Base-by-base conservation (phyloP, 2,329 filamentous ascomycete species). In the Saccharata proteae region DNA sequence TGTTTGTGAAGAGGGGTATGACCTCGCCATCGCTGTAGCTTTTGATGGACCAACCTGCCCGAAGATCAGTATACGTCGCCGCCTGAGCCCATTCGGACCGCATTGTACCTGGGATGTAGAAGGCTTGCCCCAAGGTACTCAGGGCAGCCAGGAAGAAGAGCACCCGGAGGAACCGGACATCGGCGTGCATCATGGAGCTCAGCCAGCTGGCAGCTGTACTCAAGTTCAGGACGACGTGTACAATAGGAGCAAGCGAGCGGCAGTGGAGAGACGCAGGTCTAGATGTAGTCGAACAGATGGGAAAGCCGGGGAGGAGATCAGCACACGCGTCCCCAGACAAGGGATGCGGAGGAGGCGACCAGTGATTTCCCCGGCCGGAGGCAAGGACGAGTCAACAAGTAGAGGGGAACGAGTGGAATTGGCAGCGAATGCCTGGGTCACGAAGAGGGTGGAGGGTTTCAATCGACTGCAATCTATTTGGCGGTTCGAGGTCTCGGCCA, bases 91-190 rank as follows among this genome's bases (percentile, higher is more conserved):
- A 26, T 27, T 5, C 12, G 9, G n/a, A 22, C 44, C n/a, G n/a
- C n/a, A n/a, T n/a, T n/a, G 46, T 68, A 88, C 83, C 83, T 46
- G 84, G 84, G 44, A 93, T 80, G 54, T 92, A 93, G 55, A 92
- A 92, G 21, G 78, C 80, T 32, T 75, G 62, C 2, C 23, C 33
- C 10, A 35, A 23, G 28, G 17, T 31, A 12, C 62, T 59, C 36
- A 64, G 61, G 18, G 66, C 65, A 11, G 65, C 45, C 26, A 63
- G 46, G 14, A 71, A 55, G 32, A 70, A 40, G 20, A 75, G 49
- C 49, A 61, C 43, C 57, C 48, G 43, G 41, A 49, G 22, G 51
- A 57, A 47, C 51, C 55, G 40, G 42, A 48, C 51, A 40, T 60
- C 50, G 43, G 46, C 43, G 40, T 52, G 50, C 55, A 58, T 58